Evolutionary conservation across 2,329 filamentous ascomycete genomes (phyloP).

Genomic region (Paecilomyces formosus): DNA sequence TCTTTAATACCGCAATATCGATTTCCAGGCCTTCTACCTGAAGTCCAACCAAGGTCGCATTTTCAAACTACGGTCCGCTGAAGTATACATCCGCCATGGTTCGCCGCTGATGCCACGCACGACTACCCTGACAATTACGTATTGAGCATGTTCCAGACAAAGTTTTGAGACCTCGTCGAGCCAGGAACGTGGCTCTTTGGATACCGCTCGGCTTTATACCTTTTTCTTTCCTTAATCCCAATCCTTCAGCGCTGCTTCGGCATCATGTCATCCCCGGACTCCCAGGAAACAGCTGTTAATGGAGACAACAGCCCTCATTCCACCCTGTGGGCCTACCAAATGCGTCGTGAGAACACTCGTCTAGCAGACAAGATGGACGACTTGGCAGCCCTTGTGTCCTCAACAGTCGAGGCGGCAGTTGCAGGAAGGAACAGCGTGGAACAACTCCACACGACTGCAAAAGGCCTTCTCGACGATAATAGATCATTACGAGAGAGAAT

Average conservation of each 20-base stretch:
- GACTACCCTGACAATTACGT: background rate
- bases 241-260: background rate
- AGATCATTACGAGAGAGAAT: background rate
- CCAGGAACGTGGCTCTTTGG: background rate
- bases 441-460: conserved; percentile 3
- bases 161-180: background rate
- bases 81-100: conserved; percentile 3
- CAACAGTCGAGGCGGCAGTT: conserved; percentile 3
- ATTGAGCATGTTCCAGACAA: background rate
- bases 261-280: conserved; percentile 2
- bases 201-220: background rate
- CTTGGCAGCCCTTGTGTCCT: conserved; percentile 9
- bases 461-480: conserved; percentile 6
- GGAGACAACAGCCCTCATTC: conserved; percentile 8
- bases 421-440: conserved; percentile 2
- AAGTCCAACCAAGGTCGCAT: background rate
- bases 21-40: background rate
- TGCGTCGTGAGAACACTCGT: conserved; percentile 29
- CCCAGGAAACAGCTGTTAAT: conserved; percentile 1
- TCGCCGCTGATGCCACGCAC: background rate
- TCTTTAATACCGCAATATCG: background rate
- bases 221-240: background rate
- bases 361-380: conserved; percentile 19
- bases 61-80: background rate
- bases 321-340: conserved; percentile 32